Conservation (phyloP, 768 basidiomycete genomes). For the Leccinellum luteum region DNA sequence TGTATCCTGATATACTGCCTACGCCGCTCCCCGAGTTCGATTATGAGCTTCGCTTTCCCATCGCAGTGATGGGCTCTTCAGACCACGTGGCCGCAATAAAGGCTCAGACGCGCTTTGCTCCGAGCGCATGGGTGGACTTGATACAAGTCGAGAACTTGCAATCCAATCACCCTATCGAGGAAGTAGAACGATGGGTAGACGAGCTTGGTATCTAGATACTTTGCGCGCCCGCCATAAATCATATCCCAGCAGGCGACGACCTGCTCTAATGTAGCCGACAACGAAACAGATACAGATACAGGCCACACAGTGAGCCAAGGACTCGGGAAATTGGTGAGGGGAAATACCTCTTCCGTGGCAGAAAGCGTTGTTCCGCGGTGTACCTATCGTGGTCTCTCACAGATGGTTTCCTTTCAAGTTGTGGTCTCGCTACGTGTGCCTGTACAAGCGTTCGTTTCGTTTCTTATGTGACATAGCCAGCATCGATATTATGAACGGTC, state of each 20-base stretch:
- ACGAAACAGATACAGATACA: neutral
- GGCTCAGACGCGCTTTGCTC: constrained; percentile 40
- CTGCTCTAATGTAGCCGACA: neutral
- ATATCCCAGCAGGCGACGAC: neutral
- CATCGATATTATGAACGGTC: neutral
- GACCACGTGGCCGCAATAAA: constrained; percentile 35
- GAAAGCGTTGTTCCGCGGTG: neutral
- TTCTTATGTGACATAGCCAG: too few relatives aligned
- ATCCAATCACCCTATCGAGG: constrained; percentile 37
- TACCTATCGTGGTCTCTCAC: neutral
- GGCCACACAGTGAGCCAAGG: neutral
- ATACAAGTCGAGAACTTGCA: constrained; percentile 35
- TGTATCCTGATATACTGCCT: constrained; percentile 32
- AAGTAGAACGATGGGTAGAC: constrained; percentile 55
- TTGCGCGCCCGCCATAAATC: neutral
- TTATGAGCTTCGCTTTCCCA: constrained; percentile 61
- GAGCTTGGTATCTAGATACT: constrained; percentile 45
- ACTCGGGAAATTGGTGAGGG: neutral
- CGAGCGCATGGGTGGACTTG: constrained; percentile 38
- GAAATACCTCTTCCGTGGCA: neutral
- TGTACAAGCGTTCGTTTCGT: too few relatives aligned
- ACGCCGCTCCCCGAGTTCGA: constrained; percentile 49
- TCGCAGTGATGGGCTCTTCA: constrained; percentile 46
- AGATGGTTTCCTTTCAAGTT: neutral
- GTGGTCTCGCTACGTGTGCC: neutral